Conservation (phyloP, 2,329 filamentous ascomycete species). For the Arthroderma sp. region DNA sequence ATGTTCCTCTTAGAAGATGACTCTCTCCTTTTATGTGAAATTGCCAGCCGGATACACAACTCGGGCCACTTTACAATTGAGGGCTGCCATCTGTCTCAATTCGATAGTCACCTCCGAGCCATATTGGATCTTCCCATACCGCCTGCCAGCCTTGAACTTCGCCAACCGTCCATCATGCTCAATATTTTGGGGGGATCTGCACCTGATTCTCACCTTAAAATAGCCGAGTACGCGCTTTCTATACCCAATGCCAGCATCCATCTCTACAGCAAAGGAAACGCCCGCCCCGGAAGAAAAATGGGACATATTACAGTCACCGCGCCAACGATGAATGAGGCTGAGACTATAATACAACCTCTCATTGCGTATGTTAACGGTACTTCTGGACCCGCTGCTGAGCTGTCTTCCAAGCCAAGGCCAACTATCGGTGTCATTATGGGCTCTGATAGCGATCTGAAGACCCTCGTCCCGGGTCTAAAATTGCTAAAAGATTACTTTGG, state of each 20-base stretch:
- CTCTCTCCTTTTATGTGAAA: constrained; percentile 68
- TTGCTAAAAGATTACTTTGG: constrained; percentile 31
- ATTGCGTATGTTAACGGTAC: constrained; percentile 60
- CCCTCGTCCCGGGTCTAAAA: constrained; percentile 32
- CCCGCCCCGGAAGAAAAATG: constrained; percentile 83
- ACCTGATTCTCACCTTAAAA: constrained; percentile 46
- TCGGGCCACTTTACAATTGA: constrained; percentile 94
- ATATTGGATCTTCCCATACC: constrained; percentile 61
- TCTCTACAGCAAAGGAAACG: constrained; percentile 77
- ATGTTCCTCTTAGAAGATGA: constrained; percentile 75
- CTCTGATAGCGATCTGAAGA: constrained; percentile 35
- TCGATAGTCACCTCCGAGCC: constrained; percentile 74
- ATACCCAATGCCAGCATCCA: constrained; percentile 56
- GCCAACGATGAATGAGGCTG: constrained; percentile 52
- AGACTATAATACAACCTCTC: constrained; percentile 55
- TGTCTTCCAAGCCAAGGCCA: constrained; percentile 13
- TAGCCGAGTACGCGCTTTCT: constrained; percentile 44
- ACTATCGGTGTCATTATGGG: constrained; percentile 37
- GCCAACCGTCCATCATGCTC: constrained; percentile 40
- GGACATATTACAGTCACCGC: constrained; percentile 80
- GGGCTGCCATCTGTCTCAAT: constrained; percentile 79
- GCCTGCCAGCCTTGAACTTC: constrained; percentile 31
- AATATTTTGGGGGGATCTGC: constrained; percentile 47
- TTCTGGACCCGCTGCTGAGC: constrained; percentile 17
- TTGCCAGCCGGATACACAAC: constrained; percentile 75